phyloP scores from a whole-genome alignment of 257 asterid genomes.

The Solanum raphanifolium region DNA sequence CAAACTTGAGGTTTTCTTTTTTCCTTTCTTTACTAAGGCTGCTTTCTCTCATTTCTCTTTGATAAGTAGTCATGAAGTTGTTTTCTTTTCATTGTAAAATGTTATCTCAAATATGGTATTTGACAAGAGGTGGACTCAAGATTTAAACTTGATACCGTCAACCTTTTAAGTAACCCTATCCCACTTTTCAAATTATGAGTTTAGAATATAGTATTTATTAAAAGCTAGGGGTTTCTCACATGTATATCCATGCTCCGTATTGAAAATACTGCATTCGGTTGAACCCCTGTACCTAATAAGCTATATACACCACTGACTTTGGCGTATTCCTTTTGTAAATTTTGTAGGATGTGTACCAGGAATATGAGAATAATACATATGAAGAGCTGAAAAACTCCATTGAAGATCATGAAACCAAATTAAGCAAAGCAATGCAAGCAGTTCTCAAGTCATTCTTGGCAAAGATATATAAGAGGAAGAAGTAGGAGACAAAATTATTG shows the following conservation, averaged over 20 bases:
- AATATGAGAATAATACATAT: slow-evolving; percentile 22
- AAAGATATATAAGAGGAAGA: slow-evolving; percentile 35
- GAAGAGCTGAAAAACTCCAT: slow-evolving; percentile 15
- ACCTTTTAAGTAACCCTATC: neutral
- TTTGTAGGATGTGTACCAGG: slow-evolving; percentile 21
- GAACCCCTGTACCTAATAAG: neutral
- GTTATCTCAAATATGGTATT: neutral
- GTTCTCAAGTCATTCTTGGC: slow-evolving; percentile 26
- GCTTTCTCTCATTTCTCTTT: neutral
- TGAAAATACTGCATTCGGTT: neutral
- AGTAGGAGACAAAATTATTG: slow-evolving; percentile 4
- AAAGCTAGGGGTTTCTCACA: neutral
- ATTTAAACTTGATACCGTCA: neutral
- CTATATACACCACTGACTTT: neutral
- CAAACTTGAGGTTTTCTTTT: slow-evolving; percentile 20
- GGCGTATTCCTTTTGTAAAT: neutral
- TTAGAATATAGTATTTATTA: neutral
- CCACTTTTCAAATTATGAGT: neutral
- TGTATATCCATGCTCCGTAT: neutral
- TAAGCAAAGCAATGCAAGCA: slow-evolving; percentile 23
- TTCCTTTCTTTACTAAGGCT: neutral
- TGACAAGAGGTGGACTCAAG: neutral
- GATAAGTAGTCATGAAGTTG: neutral
- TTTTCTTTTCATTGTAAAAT: neutral
- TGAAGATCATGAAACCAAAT: slow-evolving; percentile 17